Base-by-base conservation (phyloP, 768 basidiomycete genomes). In the Rhodotorula graminis region DNA sequence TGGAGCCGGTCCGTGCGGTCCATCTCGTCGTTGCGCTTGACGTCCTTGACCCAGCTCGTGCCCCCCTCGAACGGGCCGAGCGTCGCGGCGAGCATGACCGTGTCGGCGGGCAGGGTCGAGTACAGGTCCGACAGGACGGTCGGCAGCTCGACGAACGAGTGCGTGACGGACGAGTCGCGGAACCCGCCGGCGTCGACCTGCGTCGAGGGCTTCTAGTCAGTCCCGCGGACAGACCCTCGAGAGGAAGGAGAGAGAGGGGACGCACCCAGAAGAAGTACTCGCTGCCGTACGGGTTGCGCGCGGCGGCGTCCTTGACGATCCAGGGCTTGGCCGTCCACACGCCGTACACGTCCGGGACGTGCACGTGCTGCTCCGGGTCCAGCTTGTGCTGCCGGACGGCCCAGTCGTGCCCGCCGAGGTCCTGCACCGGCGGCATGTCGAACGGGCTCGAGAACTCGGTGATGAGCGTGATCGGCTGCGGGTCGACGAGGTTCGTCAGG, bases 251-350 rank as follows among this genome's bases (percentile, higher is more conserved):
- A 27, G 19, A 46, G 65, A 2, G 47, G 16, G 18, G 27, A 52
- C 71, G 33, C 60, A 71, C 75, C 76, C 77, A 77, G 67, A 77
- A 73, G 61, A 77, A 77, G 63, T 73, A 75, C 18, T 75, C 71
- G 37, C 68, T 71, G 40, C 61, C 62, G 61, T 75, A 77, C 23
- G 72, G 70, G 47, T 77, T 60, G 21, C 53, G 53, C 21, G 73
- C 61, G 40, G 70, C 69, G 23, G 70, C 71, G 29, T 77, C 59
- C 55, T 69, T 40, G 6, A 76, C 72, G n/a, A 77, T 75, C 77
- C 77, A 77, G 23, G 77, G 77, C 59, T 77, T 77, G 18, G 77
- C 77, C 2, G 77, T 77, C 77, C 77, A 77, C 3, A 75, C 67
- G 33, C 71, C 72, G 44, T 77, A 77, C 25, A 77, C 74, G 46